These are phyloP conservation scores for Sporodiniella umbellata DNA, from an alignment of 371 early-diverging fungal genomes.

Conservation along the genomic window DNA sequence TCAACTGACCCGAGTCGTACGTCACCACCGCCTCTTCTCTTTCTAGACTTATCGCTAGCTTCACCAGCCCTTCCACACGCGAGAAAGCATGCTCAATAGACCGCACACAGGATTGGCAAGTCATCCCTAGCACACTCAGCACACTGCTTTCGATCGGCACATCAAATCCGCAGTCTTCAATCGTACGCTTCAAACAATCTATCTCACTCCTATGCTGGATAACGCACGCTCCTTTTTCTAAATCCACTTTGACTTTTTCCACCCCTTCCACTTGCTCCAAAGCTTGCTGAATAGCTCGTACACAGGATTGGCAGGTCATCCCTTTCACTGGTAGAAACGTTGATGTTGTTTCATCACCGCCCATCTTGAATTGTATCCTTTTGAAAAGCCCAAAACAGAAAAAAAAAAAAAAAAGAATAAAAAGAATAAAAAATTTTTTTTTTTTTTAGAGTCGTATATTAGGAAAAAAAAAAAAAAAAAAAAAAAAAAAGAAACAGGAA, in stretches of 20 bases:
- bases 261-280: slow-evolving; percentile 36
- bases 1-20: neutral
- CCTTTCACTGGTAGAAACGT: slow-evolving; percentile 57
- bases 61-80: slow-evolving; percentile 19
- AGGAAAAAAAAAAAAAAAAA: slow-evolving; percentile 1
- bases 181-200: slow-evolving; percentile 19
- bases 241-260: slow-evolving; percentile 28
- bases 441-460: slow-evolving; percentile 7
- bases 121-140: slow-evolving; percentile 76
- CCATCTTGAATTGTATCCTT: neutral
- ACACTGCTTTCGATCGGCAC: slow-evolving; percentile 20
- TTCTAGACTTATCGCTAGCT: slow-evolving; percentile 49
- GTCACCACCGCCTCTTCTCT: slow-evolving; percentile 43
- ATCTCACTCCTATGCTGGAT: slow-evolving; percentile 28
- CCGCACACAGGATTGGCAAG: slow-evolving; percentile 80
- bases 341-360: slow-evolving; percentile 2
- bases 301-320: slow-evolving; percentile 69
- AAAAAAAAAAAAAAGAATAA: neutral
- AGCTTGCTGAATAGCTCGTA: slow-evolving; percentile 36
- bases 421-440: no score
- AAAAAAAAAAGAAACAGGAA: neutral
- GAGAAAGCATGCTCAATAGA: slow-evolving; percentile 42
- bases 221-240: slow-evolving; percentile 29
- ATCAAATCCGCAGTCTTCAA: slow-evolving; percentile 38
- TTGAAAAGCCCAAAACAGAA: neutral